Evolutionary conservation across 805 yeast genomes (phyloP).

Genomic region (Metschnikowia baotianmanensis): DNA sequence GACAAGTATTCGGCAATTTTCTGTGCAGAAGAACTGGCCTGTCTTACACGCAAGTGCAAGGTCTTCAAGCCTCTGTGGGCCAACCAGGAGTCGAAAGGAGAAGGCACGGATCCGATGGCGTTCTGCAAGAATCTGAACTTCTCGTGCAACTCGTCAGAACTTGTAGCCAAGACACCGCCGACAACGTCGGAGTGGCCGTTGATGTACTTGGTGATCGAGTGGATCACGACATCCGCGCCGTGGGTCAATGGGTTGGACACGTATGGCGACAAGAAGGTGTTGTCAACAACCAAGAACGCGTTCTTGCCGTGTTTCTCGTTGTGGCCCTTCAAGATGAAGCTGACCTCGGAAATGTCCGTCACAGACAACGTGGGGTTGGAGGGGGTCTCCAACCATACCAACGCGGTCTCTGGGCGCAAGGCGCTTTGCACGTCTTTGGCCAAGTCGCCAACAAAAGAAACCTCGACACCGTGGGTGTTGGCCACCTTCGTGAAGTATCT

Average conservation of each 20-base stretch:
- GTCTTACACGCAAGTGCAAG: conserved; percentile 72
- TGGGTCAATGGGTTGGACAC: conserved; percentile 76
- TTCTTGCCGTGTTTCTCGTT: conserved; percentile 47
- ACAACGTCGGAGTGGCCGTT: conserved; percentile 93
- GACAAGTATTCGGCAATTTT: conserved; percentile 65
- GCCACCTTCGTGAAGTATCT: conserved; percentile 88
- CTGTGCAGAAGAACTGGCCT: conserved; percentile 63
- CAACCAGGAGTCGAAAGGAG: conserved; percentile 89
- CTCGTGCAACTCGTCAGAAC: conserved; percentile 56
- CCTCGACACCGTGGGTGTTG: conserved; percentile 68
- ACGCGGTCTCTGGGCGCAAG: conserved; percentile 59
- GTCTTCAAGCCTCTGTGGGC: conserved; percentile 92
- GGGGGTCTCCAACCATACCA: conserved; percentile 89
- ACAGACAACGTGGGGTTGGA: conserved; percentile 83
- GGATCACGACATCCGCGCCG: conserved; percentile 87
- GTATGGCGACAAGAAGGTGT: conserved; percentile 86
- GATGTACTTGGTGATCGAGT: conserved; percentile 86
- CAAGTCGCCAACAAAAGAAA: conserved; percentile 65
- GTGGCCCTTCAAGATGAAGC: conserved; percentile 48
- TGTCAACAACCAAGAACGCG: conserved; percentile 73
- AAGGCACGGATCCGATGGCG: conserved; percentile 86
- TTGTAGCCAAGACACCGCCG: conserved; percentile 78
- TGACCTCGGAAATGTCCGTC: conserved; percentile 69
- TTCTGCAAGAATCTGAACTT: conserved; percentile 76
- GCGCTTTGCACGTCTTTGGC: conserved; percentile 54